These are phyloP conservation scores for Mycena olivaceomarginata DNA, from an alignment of 768 basidiomycete genomes.

Conservation along the genomic window DNA sequence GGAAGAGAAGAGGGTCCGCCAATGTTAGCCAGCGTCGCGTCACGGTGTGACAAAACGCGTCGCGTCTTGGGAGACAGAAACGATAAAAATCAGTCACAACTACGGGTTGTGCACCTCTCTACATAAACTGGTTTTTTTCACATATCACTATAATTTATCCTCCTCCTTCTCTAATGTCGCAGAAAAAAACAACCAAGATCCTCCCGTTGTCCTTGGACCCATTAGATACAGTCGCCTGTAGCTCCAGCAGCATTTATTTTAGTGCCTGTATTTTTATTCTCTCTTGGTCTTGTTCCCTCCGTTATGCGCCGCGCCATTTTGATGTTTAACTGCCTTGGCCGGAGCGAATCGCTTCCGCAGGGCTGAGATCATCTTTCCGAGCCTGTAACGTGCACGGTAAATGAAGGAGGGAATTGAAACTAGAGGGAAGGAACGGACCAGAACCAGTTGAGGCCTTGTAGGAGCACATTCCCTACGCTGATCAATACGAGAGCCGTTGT, in stretches of 20 bases:
- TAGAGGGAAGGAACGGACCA: slow-evolving; percentile 70
- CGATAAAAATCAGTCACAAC: too few species aligned
- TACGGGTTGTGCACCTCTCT: too few species aligned
- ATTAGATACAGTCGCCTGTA: not conserved
- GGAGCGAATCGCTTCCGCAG: slow-evolving; percentile 77
- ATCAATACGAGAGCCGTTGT: slow-evolving; percentile 70
- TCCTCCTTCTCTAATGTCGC: too few species aligned
- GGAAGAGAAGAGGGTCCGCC: too few species aligned
- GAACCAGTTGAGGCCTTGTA: slow-evolving; percentile 86
- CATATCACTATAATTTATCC: too few species aligned
- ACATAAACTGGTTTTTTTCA: too few species aligned
- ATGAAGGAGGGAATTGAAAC: slow-evolving; percentile 6
- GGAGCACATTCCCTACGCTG: slow-evolving; percentile 74
- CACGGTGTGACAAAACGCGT: too few species aligned
- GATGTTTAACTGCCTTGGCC: not conserved
- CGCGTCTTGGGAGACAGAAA: too few species aligned
- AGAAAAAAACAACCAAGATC: too few species aligned
- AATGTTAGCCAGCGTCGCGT: too few species aligned
- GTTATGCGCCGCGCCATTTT: slow-evolving; percentile 26
- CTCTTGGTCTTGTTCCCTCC: slow-evolving; percentile 23
- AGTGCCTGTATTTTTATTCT: not conserved
- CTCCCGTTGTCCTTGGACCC: too few species aligned
- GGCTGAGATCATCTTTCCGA: slow-evolving; percentile 83
- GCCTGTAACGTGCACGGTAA: slow-evolving; percentile 64
- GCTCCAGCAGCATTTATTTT: not conserved